Evolutionary conservation across 129 eudicot genomes (phyloP).

Genomic region (Artemisia argyi): DNA sequence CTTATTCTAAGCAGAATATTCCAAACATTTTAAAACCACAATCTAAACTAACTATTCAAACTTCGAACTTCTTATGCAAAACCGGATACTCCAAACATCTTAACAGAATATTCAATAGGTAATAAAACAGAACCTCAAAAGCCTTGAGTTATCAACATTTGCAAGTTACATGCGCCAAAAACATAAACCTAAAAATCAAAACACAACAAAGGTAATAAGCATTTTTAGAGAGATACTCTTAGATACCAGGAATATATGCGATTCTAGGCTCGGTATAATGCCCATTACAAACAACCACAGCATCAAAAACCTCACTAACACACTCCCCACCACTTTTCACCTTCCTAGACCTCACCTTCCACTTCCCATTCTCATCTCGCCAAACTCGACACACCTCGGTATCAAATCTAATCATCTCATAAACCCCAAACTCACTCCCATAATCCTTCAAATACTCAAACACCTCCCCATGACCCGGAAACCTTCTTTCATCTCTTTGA

Average conservation of each 20-base stretch:
- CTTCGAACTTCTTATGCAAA: background rate
- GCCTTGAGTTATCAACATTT: too few species aligned
- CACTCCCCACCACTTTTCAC: constrained; percentile 25
- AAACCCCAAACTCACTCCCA: constrained; percentile 52
- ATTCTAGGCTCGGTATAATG: constrained; percentile 88
- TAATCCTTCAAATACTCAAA: constrained; percentile 72
- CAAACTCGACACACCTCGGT: constrained; percentile 65
- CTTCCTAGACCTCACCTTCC: constrained; percentile 51
- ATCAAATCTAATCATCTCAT: constrained; percentile 61
- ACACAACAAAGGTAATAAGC: too few species aligned
- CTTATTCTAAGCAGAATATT: too few species aligned
- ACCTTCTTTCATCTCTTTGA: constrained; percentile 77
- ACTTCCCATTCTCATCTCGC: constrained; percentile 45
- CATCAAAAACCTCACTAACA: constrained; percentile 68
- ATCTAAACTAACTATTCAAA: too few species aligned
- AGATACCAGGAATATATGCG: constrained; percentile 71
- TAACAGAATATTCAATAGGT: too few species aligned
- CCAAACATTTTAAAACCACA: too few species aligned
- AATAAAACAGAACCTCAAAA: too few species aligned
- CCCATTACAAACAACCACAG: constrained; percentile 84
- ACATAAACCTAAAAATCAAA: too few species aligned
- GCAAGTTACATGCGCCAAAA: too few species aligned
- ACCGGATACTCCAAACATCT: background rate
- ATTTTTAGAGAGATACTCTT: too few species aligned
- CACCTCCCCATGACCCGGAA: constrained; percentile 83